phyloP scores from a whole-genome alignment of 805 yeast genomes.

The Yamadazyma sp. region DNA sequence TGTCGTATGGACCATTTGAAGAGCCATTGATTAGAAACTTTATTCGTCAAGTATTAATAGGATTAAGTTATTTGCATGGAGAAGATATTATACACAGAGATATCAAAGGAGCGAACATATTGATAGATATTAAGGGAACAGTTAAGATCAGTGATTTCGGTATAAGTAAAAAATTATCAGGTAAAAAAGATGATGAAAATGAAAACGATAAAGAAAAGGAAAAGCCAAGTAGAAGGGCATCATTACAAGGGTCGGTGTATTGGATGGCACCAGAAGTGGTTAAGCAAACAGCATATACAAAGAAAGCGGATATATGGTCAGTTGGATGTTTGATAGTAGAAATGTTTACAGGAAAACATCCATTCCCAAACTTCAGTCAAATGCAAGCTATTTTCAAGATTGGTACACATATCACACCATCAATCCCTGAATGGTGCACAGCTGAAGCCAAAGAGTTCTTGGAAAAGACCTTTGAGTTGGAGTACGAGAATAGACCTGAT shows the following conservation, averaged over 20 bases:
- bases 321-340: constrained; percentile 92
- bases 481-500: constrained; percentile 68
- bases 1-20: constrained; percentile 75
- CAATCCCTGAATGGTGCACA: constrained; percentile 71
- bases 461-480: constrained; percentile 65
- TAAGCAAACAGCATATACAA: constrained; percentile 85
- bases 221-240: constrained; percentile 56
- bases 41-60: constrained; percentile 71
- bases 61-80: constrained; percentile 70
- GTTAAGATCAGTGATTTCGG: constrained; percentile 89
- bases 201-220: constrained; percentile 12
- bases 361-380: constrained; percentile 90
- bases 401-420: constrained; percentile 82
- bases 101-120: constrained; percentile 83
- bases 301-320: constrained; percentile 96
- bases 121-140: constrained; percentile 75
- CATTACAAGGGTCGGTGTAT: constrained; percentile 88
- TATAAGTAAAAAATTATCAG: constrained; percentile 49
- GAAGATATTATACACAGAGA: constrained; percentile 80
- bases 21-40: constrained; percentile 72
- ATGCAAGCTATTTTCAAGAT: constrained; percentile 96
- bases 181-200: constrained; percentile 8
- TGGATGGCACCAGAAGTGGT: constrained; percentile 99
- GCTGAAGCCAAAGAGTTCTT: constrained; percentile 67
- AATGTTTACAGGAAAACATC: constrained; percentile 95